Evolutionary conservation across 306 rosid genomes (phyloP), one percentile per base, ranked within the genome.

Genomic region (Sechiopsis laciniata): DNA sequence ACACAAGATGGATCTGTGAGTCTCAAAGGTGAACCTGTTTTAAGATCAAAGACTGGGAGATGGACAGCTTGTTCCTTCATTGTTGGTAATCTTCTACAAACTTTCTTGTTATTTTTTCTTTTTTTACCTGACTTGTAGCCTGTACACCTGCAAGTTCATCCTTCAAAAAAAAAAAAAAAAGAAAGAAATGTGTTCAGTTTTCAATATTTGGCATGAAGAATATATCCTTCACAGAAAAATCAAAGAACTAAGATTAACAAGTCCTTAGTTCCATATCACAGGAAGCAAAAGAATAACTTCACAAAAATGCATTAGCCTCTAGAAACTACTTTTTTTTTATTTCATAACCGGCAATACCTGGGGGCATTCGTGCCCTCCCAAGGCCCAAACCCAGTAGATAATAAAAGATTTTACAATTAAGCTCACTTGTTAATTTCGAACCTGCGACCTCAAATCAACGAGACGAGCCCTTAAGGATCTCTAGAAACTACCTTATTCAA

Each of bases 21-120:
- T 76, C 86, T 79, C 67, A 76, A 76, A 55, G 81, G 83, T 13
- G 76, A 58, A 46, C 83, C 83, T 13, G 35, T 82, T 66, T 59
- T 78, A 2, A 78, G 82, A 73, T 78, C 83, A n/a, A 82, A 67
- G 24, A 82, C 75, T 37, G 82, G 85, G 24, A n/a, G 76, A 72
- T 78, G 82, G 85, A 78, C 11, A 57, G 85, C 85, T 21, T 78
- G 85, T 54, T 82, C 82, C 69, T 82, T 78, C 78, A 78, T 81
- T 70, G 75, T 71, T 16, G 77, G 81, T 75, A 75, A 62, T 55
- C 48, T 53, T 69, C 45, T 7, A 46, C 42, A 22, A 48, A 0
- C 73, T 21, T 51, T 48, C 14, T 19, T 68, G 5, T 48, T 68
- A 7, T 69, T 15, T 14, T 24, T 21, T 15, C 6, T 26, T 60